These are phyloP conservation scores for Adansonia digitata DNA, from an alignment of 345 rosid genomes.

Conservation along the genomic window DNA sequence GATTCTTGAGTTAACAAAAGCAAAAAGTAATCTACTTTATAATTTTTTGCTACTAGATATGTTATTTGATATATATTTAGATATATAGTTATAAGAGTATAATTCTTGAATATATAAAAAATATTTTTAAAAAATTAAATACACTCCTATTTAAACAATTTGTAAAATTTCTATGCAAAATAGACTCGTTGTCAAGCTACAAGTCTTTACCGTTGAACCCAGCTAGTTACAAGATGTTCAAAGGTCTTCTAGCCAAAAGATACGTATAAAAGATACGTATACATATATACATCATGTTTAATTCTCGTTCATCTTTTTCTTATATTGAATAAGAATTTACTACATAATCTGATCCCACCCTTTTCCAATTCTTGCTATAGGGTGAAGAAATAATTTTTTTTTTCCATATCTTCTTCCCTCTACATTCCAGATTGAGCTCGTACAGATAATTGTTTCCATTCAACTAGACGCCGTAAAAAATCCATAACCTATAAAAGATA, in stretches of 20 bases:
- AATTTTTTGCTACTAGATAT: too few relatives aligned
- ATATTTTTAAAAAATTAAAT: too few relatives aligned
- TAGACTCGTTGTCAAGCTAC: conserved; percentile 15
- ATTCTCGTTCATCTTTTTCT: conserved; percentile 8
- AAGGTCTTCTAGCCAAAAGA: conserved; percentile 11
- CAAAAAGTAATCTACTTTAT: too few relatives aligned
- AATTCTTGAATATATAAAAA: too few relatives aligned
- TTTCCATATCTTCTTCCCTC: conserved; percentile 5
- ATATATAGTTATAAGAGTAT: too few relatives aligned
- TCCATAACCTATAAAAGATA: conserved; percentile 58
- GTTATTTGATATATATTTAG: too few relatives aligned
- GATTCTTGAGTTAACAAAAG: too few relatives aligned
- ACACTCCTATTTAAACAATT: too few relatives aligned
- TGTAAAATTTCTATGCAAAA: background rate
- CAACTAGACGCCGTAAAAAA: conserved; percentile 55
- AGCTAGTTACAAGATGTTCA: conserved; percentile 31
- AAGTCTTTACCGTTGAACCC: conserved; percentile 21
- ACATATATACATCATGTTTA: too few relatives aligned
- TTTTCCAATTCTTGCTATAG: conserved; percentile 18
- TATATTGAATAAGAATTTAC: conserved; percentile 24
- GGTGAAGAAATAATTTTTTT: conserved; percentile 8
- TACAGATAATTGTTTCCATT: conserved; percentile 36
- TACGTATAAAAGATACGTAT: too few relatives aligned
- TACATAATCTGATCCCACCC: conserved; percentile 18
- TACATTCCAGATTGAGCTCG: conserved; percentile 17